These are phyloP conservation scores for Urtica urens DNA, from an alignment of 306 rosid species.

Conservation along the genomic window DNA sequence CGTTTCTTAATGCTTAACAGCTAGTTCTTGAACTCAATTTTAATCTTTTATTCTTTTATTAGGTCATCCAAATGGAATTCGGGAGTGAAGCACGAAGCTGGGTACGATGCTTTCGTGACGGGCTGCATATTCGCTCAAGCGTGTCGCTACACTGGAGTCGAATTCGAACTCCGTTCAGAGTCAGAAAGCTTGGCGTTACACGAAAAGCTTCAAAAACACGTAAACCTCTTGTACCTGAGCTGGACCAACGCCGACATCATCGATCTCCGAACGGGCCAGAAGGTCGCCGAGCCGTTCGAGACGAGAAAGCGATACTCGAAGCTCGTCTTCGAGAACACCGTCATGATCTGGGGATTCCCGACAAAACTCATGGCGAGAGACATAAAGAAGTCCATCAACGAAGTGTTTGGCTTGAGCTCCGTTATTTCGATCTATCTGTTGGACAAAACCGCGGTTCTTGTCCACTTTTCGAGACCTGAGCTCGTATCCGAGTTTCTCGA, in stretches of 20 bases:
- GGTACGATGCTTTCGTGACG: constrained; percentile 96
- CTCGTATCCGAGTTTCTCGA: constrained; percentile 54
- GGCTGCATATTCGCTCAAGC: constrained; percentile 84
- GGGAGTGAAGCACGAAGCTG: constrained; percentile 94
- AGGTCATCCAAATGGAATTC: constrained; percentile 89
- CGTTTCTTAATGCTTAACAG: too few relatives aligned
- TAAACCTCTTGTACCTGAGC: constrained; percentile 72
- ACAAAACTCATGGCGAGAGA: constrained; percentile 48
- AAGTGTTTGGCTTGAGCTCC: constrained; percentile 49
- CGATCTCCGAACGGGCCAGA: constrained; percentile 51
- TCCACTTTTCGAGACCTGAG: constrained; percentile 50
- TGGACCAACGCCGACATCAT: constrained; percentile 70
- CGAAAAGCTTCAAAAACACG: constrained; percentile 47
- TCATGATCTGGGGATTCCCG: constrained; percentile 72
- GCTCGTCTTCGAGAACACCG: constrained; percentile 56
- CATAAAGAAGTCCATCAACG: constrained; percentile 45
- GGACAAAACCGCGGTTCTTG: constrained; percentile 62
- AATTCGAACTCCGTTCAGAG: constrained; percentile 32
- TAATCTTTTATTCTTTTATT: too few relatives aligned
- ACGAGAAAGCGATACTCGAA: constrained; percentile 27
- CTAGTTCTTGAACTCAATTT: too few relatives aligned
- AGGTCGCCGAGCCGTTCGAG: constrained; percentile 25
- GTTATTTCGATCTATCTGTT: constrained; percentile 53
- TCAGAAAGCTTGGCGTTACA: constrained; percentile 39
- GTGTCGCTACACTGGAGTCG: constrained; percentile 59